Evolutionary conservation across 2,329 filamentous ascomycete species (phyloP), one percentile per base, ranked within the genome.

Genomic region (Aspergillus sp.): DNA sequence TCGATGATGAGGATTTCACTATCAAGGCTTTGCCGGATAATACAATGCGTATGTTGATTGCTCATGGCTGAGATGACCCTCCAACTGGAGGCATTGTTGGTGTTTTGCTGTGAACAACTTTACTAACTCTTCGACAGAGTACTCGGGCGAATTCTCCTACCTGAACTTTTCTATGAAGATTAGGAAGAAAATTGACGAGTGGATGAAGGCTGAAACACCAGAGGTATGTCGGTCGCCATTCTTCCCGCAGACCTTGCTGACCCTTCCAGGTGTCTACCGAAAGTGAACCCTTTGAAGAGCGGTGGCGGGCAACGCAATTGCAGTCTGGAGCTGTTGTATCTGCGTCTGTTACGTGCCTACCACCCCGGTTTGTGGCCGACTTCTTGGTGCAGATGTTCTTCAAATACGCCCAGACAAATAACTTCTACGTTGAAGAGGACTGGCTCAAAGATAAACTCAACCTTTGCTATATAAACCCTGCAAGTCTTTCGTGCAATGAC

Each of bases 141-240:
- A 79, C 61, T 79, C 76, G 3, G 76, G 76, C 19, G 76, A 79
- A 59, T 78, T 78, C 52, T 77, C 74, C 8, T 77, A 78, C 52
- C 65, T 77, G 55, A 78, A 76, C 52, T 78, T 79, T 54, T 77
- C 75, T 3, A 73, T 74, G 70, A 74, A 76, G 51, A 75, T 79
- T 43, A 67, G 73, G 45, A 70, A 70, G 41, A 75, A 78, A 43
- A 76, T 78, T 12, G 75, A 77, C 41, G 74, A 76, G 52, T 75
- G 73, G 73, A 76, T 77, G 71, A 72, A 74, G 49, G 68, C 66
- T 3, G 68, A 71, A 6, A 68, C 69, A 9, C 71, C 73, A 40
- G 73, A 74, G 56, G 73, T 76, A 69, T 59, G 52, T 52, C 17
- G 6, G 2, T 21, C 12, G 7, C 17, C 6, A 33, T 6, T 27